phyloP scores from a whole-genome alignment of 202 grass and related monocot species.

The Eragrostis tef region DNA sequence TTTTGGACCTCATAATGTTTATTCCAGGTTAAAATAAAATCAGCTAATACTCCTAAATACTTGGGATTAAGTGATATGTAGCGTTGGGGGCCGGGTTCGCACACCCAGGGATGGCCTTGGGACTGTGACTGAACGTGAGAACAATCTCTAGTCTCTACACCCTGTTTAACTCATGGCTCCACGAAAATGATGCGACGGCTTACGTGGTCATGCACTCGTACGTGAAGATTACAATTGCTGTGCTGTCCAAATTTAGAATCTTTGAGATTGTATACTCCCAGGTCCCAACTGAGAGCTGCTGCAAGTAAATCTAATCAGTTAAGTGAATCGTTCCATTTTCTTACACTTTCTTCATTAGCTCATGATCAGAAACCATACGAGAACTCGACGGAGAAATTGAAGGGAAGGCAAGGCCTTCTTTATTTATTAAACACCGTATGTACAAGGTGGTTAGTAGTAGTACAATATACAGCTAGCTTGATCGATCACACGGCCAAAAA shows the following conservation, averaged over 20 bases:
- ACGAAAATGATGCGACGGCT: neutral
- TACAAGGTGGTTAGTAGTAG: slow-evolving; percentile 47
- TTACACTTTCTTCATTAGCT: neutral
- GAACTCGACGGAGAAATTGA: neutral
- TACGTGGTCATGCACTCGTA: neutral
- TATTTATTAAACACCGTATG: slow-evolving; percentile 38
- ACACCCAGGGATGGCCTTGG: too few relatives aligned
- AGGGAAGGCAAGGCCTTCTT: neutral
- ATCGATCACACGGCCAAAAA: neutral
- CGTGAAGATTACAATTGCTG: neutral
- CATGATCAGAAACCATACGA: neutral
- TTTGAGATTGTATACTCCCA: neutral
- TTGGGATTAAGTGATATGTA: too few relatives aligned
- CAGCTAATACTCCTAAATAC: too few relatives aligned
- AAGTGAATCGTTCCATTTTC: neutral
- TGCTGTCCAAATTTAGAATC: slow-evolving; percentile 1
- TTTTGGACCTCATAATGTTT: too few relatives aligned
- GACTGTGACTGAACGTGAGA: too few relatives aligned
- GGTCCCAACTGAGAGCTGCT: neutral
- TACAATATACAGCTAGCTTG: neutral
- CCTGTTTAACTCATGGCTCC: neutral
- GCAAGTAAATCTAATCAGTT: neutral
- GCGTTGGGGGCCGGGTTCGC: too few relatives aligned
- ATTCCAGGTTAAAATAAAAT: too few relatives aligned
- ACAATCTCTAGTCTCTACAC: too few relatives aligned